Conservation (phyloP, 2,329 filamentous ascomycete genomes). For the Aspergillus niger region DNA sequence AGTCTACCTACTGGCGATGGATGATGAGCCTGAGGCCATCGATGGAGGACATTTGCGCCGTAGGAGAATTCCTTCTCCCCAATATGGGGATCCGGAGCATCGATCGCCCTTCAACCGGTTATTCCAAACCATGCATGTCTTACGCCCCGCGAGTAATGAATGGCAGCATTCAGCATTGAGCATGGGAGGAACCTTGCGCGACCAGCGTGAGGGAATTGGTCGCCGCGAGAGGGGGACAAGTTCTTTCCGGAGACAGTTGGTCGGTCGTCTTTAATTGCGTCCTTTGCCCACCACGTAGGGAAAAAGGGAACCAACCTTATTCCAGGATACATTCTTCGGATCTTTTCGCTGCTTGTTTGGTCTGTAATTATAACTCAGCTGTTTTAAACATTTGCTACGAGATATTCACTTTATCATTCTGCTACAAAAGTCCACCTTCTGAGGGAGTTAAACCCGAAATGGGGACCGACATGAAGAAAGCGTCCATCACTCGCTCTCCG, state of each 20-base stretch:
- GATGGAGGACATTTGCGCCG: neutral
- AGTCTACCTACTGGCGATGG: too few relatives aligned
- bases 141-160: slow-evolving; percentile 3
- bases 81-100: neutral
- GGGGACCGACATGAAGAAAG: neutral
- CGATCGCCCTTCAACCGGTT: slow-evolving; percentile 4
- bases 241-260: neutral
- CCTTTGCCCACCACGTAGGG: too few relatives aligned
- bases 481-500: slow-evolving; percentile 8
- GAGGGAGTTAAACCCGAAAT: too few relatives aligned
- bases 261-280: neutral
- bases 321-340: too few relatives aligned
- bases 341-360: too few relatives aligned
- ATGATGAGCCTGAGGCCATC: neutral
- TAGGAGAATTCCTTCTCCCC: slow-evolving; percentile 5
- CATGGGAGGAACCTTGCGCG: slow-evolving; percentile 3
- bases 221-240: neutral
- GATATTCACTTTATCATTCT: too few relatives aligned
- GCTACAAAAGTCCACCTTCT: too few relatives aligned
- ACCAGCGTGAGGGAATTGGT: neutral
- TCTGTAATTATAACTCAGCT: too few relatives aligned
- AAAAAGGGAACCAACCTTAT: too few relatives aligned
- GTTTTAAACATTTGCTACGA: too few relatives aligned
- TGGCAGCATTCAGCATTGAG: slow-evolving; percentile 3
- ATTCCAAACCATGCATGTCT: slow-evolving; percentile 9